These are phyloP conservation scores for Parasarocladium wereldwijsianum DNA, from an alignment of 2,329 filamentous ascomycete genomes.

Conservation along the genomic window DNA sequence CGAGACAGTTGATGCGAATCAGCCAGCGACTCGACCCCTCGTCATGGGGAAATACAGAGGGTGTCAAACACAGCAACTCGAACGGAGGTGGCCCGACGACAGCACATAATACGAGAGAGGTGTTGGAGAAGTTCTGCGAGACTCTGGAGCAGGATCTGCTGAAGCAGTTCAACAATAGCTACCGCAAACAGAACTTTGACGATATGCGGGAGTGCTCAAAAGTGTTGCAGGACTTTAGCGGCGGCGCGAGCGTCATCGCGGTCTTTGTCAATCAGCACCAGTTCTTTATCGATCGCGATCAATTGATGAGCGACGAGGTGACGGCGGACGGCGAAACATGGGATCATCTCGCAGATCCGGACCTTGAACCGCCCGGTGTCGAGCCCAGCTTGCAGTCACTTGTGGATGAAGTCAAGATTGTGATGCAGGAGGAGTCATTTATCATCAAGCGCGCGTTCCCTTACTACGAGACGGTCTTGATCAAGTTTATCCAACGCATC, in stretches of 20 bases:
- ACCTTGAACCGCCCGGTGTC: slow-evolving; percentile 78
- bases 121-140: slow-evolving; percentile 94
- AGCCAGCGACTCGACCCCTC: slow-evolving; percentile 76
- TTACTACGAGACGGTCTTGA: slow-evolving; percentile 85
- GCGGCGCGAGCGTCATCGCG: slow-evolving; percentile 86
- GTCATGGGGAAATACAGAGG: slow-evolving; percentile 53
- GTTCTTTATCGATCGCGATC: slow-evolving; percentile 95
- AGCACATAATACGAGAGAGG: slow-evolving; percentile 60
- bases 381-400: slow-evolving; percentile 86
- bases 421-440: slow-evolving; percentile 92
- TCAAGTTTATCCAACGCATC: slow-evolving; percentile 84
- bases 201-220: slow-evolving; percentile 96
- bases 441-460: slow-evolving; percentile 96
- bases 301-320: slow-evolving; percentile 79
- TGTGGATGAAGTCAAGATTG: slow-evolving; percentile 84
- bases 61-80: slow-evolving; percentile 31
- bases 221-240: slow-evolving; percentile 90
- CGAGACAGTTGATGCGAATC: slow-evolving; percentile 83
- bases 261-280: slow-evolving; percentile 98
- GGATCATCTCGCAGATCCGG: slow-evolving; percentile 88
- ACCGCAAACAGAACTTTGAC: slow-evolving; percentile 86
- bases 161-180: slow-evolving; percentile 95
- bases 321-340: slow-evolving; percentile 61
- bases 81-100: slow-evolving; percentile 29
- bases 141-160: slow-evolving; percentile 88